These are phyloP conservation scores for Saksenaea oblongispora DNA, from an alignment of 371 early-diverging fungal genomes.

Conservation along the genomic window DNA sequence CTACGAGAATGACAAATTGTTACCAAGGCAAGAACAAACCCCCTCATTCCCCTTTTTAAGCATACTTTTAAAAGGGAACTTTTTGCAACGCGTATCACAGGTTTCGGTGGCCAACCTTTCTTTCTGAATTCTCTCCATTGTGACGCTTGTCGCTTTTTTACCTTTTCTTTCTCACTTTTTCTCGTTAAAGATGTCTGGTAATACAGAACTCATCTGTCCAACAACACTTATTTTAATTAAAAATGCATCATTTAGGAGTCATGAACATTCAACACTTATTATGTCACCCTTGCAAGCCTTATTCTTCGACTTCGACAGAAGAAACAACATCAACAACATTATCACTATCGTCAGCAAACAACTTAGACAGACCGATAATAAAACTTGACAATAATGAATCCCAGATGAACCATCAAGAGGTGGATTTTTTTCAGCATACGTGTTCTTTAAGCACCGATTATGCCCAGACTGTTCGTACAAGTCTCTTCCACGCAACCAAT, in stretches of 20 bases:
- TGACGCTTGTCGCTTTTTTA: not conserved
- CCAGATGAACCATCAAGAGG: not conserved
- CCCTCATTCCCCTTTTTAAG: not conserved
- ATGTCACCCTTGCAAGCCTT: constrained; percentile 22
- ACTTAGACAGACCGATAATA: constrained; percentile 4
- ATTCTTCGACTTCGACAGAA: not conserved
- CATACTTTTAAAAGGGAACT: not conserved
- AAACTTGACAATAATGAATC: not conserved
- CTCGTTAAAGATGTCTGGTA: not conserved
- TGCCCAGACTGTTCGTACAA: not conserved
- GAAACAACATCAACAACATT: too few species aligned
- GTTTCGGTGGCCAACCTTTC: constrained; percentile 1
- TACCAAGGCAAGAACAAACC: not conserved
- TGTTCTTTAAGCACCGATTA: constrained; percentile 11
- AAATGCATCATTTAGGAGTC: constrained; percentile 16
- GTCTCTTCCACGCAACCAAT: not conserved
- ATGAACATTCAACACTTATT: constrained; percentile 34
- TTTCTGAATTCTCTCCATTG: not conserved
- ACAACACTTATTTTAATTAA: not conserved
- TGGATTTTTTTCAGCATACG: constrained; percentile 6
- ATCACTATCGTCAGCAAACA: too few species aligned
- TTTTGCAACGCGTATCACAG: constrained; percentile 1
- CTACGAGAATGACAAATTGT: not conserved
- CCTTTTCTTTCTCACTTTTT: not conserved
- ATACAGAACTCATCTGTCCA: not conserved